Percentiles rank a stretch among this genome's conserved stretches.
Conservation (phyloP, 2,329 filamentous ascomycete genomes). For the Cercospora berteroae region DNA sequence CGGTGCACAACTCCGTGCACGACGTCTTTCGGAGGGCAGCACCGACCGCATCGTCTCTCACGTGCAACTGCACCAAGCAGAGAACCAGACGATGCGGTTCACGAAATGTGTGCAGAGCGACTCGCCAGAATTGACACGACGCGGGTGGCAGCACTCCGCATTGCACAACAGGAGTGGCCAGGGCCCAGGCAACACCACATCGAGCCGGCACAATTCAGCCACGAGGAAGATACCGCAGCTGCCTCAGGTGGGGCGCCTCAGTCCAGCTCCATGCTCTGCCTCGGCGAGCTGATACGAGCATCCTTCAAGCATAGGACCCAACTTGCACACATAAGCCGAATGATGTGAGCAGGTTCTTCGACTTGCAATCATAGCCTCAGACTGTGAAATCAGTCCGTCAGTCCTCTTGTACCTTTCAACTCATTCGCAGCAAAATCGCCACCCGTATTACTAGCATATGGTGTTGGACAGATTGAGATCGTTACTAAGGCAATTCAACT, state of each 20-base stretch:
- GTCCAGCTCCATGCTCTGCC: neutral
- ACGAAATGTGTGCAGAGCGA: neutral
- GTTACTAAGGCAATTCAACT: neutral
- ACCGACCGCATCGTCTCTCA: neutral
- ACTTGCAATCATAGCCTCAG: neutral
- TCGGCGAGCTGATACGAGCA: neutral
- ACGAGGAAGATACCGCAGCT: neutral
- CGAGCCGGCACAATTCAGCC: neutral
- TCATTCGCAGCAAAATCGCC: too few relatives aligned
- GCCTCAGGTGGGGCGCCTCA: neutral
- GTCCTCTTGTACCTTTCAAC: too few relatives aligned
- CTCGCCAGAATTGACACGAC: neutral
- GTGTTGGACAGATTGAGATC: neutral
- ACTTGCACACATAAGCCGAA: neutral
- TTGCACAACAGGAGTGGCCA: neutral
- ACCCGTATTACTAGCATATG: neutral
- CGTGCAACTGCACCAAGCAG: neutral
- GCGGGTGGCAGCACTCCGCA: neutral
- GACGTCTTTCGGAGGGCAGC: neutral
- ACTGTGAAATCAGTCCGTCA: too few relatives aligned
- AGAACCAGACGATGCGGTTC: neutral
- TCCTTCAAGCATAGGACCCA: neutral
- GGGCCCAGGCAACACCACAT: neutral
- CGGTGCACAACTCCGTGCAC: neutral
- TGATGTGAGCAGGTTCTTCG: neutral